Conservation (phyloP, 176 grass and related monocot genomes). For the Avena insularis region DNA sequence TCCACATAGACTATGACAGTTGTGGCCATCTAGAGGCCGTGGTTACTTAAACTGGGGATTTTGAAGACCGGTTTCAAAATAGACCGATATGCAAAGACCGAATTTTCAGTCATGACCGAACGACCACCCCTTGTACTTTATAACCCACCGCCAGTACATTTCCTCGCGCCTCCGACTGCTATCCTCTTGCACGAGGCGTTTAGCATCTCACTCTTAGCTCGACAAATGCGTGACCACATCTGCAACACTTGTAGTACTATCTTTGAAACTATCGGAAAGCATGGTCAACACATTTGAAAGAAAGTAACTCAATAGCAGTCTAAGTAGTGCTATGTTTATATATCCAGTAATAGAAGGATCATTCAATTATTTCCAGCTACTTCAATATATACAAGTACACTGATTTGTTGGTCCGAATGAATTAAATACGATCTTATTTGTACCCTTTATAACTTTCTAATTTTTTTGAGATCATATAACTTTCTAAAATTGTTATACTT, state of each 20-base stretch:
- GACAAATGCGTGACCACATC: background rate
- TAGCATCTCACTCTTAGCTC: too few species aligned
- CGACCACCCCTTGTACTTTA: too few species aligned
- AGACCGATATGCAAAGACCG: too few species aligned
- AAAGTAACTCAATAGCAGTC: background rate
- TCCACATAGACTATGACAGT: too few species aligned
- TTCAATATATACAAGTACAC: background rate
- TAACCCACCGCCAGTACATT: too few species aligned
- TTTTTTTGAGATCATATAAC: background rate
- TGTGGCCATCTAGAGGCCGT: too few species aligned
- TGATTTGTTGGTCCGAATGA: background rate
- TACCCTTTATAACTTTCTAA: background rate
- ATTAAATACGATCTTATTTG: background rate
- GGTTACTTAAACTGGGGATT: too few species aligned
- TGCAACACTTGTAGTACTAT: background rate
- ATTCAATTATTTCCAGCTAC: background rate
- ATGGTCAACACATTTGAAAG: background rate
- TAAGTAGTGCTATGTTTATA: background rate
- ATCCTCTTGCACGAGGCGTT: too few species aligned
- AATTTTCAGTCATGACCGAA: too few species aligned
- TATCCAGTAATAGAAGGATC: background rate
- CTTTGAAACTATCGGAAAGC: background rate
- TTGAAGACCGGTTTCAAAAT: too few species aligned
- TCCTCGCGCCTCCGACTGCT: too few species aligned
- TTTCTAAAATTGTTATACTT: background rate